Evolutionary conservation across 768 basidiomycete species (phyloP).

Genomic region (Brasilioporus rufonigricans): DNA sequence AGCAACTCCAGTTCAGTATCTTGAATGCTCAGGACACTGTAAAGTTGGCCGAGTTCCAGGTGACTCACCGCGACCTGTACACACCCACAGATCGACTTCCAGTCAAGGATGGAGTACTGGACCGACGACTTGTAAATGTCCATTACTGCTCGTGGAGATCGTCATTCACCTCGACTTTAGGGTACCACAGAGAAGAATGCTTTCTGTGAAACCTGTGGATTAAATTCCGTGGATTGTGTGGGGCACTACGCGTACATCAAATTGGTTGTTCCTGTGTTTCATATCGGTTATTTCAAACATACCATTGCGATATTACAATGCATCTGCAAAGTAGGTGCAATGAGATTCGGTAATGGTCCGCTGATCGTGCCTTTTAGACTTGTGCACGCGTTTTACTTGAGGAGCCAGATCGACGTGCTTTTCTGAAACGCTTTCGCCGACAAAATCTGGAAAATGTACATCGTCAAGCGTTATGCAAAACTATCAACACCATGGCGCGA

Average conservation of each 20-base stretch:
- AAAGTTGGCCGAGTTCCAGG: constrained; percentile 93
- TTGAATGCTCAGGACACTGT: constrained; percentile 95
- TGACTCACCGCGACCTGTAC: constrained; percentile 90
- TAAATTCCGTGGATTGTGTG: constrained; percentile 89
- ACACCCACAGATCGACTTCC: constrained; percentile 79
- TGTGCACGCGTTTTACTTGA: constrained; percentile 91
- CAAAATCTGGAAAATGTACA: constrained; percentile 92
- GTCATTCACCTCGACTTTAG: constrained; percentile 38
- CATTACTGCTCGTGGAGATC: background rate
- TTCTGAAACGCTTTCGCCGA: constrained; percentile 86
- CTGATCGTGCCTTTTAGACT: constrained; percentile 46
- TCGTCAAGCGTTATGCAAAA: constrained; percentile 76
- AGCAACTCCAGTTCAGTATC: constrained; percentile 94
- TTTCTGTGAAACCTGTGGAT: constrained; percentile 93
- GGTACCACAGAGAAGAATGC: constrained; percentile 93
- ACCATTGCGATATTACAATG: constrained; percentile 90
- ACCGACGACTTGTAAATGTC: constrained; percentile 76
- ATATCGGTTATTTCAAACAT: constrained; percentile 98
- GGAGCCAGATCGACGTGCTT: constrained; percentile 80
- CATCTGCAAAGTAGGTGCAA: constrained; percentile 80
- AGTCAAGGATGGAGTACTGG: constrained; percentile 89
- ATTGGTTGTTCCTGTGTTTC: constrained; percentile 93
- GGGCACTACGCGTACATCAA: constrained; percentile 99
- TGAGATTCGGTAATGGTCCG: background rate
- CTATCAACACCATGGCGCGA: constrained; percentile 81